Evolutionary conservation across 2,329 filamentous ascomycete genomes (phyloP), one percentile per base, ranked within the genome.

Genomic region (Fonsecaea monophora): DNA sequence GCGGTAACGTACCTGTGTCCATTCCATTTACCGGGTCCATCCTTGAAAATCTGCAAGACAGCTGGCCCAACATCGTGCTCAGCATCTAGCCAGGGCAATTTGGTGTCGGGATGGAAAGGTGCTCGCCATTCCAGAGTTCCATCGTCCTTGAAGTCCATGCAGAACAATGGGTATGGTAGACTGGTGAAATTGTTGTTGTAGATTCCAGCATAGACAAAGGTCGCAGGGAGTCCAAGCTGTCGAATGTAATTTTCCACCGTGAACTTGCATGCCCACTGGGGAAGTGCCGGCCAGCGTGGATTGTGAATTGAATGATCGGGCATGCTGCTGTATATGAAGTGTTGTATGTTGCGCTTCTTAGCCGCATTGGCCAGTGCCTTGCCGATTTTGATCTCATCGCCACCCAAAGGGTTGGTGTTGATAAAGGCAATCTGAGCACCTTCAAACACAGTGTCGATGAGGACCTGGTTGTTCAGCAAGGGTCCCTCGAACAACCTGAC

Each of bases 171-270:
- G 76, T 97, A 98, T 1, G 88, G 89, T 37, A 97, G 84, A 55
- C 92, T 95, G 35, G 94, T 98, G 80, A 98, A 99, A 78, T 99
- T 98, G 81, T 98, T 98, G 84, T 98, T 97, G 84, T 98, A 99
- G 74, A 97, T 97, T 67, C 94, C 95, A 9, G 94, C 92, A 79
- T 97, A 97, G 71, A 97, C 90, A 78, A 97, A 98, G 0, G 94
- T 98, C 0, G 94, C 89, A 0, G 92, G 92, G 10, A 97, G 84
- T 9, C 89, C 89, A 48, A 97, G 86, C 76, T 92, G 87, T 65
- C 92, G 88, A 60, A 97, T 86, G 78, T 98, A 96, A 62, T 95
- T 91, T 79, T 98, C 95, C 50, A 98, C 90, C 58, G 91, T 89
- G 79, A 96, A 93, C 80, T 99, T 99, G 68, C 90, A 89, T 4